Evolutionary conservation across 345 rosid genomes (phyloP).

Genomic region (Salix arbutifolia): DNA sequence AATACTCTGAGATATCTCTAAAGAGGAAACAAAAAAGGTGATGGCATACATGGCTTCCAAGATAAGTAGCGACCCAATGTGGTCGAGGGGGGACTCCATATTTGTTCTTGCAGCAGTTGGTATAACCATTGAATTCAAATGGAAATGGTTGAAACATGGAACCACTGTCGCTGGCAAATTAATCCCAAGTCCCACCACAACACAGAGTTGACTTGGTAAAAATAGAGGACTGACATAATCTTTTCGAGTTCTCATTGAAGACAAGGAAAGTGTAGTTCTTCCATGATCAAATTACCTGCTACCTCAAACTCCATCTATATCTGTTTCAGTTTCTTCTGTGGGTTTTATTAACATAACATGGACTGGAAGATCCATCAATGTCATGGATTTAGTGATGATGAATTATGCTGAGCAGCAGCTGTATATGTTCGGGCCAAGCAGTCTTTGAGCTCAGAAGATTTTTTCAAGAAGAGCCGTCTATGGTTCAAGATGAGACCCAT

Average conservation of each 20-base stretch:
- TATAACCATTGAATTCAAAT: not conserved
- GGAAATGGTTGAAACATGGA: constrained; percentile 11
- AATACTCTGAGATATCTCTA: no score
- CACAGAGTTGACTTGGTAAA: not conserved
- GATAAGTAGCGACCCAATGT: constrained; percentile 10
- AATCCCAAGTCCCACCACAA: not conserved
- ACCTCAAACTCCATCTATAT: not conserved
- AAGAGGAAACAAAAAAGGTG: not conserved
- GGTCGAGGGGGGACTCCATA: constrained; percentile 12
- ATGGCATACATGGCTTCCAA: constrained; percentile 13
- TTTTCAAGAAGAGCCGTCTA: not conserved
- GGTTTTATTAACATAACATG: constrained; percentile 14
- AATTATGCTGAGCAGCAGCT: constrained; percentile 20
- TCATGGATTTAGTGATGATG: constrained; percentile 16
- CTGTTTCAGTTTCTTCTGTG: not conserved
- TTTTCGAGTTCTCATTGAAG: not conserved
- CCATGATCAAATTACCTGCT: not conserved
- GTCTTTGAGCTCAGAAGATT: not conserved
- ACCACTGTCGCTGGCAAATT: not conserved
- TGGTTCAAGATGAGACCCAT: no score
- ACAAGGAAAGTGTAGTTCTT: not conserved
- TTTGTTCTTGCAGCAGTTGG: not conserved
- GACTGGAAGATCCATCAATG: constrained; percentile 13
- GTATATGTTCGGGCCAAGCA: not conserved
- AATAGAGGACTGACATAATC: not conserved